phyloP scores from a whole-genome alignment of 495 filamentous ascomycete genomes.

The Aspergillus ellipticus region DNA sequence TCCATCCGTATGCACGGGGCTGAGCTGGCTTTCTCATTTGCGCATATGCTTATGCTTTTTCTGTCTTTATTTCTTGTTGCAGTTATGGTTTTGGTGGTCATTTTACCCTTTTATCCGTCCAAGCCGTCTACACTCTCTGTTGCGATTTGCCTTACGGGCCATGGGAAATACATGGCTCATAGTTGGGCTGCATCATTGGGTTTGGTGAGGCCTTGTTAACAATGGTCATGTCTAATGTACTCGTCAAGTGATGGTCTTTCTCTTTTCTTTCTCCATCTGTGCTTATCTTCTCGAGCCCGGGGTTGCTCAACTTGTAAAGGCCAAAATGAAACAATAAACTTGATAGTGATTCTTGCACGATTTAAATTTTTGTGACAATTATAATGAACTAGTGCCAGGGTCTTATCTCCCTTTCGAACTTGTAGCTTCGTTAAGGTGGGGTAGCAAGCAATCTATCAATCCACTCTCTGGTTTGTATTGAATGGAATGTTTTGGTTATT shows the following conservation, averaged over 20 bases:
- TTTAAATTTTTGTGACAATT: no score
- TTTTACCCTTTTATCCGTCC: background rate
- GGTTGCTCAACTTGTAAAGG: background rate
- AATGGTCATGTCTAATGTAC: slow-evolving; percentile 14
- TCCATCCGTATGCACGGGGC: slow-evolving; percentile 70
- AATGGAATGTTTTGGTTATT: no score
- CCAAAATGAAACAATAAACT: background rate
- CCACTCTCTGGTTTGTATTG: no score
- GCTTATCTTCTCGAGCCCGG: background rate
- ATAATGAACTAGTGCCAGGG: no score
- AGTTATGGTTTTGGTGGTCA: slow-evolving; percentile 3
- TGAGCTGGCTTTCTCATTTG: slow-evolving; percentile 10
- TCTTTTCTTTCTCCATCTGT: background rate
- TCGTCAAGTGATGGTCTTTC: background rate
- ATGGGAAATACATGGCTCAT: background rate
- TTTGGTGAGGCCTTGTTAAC: background rate
- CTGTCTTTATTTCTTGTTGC: slow-evolving; percentile 6
- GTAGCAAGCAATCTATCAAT: no score
- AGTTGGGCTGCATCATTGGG: background rate
- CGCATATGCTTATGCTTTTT: background rate
- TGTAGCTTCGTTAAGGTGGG: no score
- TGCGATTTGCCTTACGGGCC: background rate
- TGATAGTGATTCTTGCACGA: background rate
- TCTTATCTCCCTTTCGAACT: no score
- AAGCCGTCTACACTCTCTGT: background rate